Evolutionary conservation across 495 filamentous ascomycete genomes (phyloP).

Genomic region (Halenospora varia): DNA sequence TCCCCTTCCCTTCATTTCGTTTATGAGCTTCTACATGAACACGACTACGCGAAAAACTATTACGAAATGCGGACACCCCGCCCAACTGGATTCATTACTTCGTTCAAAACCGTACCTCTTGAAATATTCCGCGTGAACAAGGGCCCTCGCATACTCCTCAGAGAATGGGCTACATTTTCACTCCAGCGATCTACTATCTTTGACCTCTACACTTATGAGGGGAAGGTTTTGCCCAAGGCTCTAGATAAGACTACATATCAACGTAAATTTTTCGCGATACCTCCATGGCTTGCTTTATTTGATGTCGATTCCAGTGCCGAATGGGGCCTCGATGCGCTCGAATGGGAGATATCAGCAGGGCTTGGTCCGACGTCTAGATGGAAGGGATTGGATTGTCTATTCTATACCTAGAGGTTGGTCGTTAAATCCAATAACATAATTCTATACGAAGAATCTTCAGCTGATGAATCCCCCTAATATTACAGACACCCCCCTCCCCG

Average conservation of each 20-base stretch:
- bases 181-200: constrained; percentile 4
- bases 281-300: neutral
- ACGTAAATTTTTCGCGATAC: neutral
- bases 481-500: constrained; percentile 4
- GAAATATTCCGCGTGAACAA: constrained; percentile 1
- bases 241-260: constrained; percentile 2
- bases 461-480: neutral
- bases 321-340: constrained; percentile 9
- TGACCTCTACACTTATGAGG: constrained; percentile 3
- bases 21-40: too few species aligned
- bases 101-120: neutral
- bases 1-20: too few species aligned
- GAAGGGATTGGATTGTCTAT: constrained; percentile 9
- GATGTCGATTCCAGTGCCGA: constrained; percentile 1
- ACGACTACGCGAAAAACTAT: neutral
- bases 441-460: neutral
- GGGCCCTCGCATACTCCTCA: neutral
- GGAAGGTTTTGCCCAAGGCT: constrained; percentile 3
- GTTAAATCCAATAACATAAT: neutral
- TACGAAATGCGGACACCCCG: neutral
- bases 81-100: neutral
- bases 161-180: constrained; percentile 4
- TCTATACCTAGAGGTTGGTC: constrained; percentile 3
- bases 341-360: constrained; percentile 2
- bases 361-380: neutral